Base-by-base conservation (phyloP, 2,329 filamentous ascomycete species). In the Ophiostoma quercus region DNA sequence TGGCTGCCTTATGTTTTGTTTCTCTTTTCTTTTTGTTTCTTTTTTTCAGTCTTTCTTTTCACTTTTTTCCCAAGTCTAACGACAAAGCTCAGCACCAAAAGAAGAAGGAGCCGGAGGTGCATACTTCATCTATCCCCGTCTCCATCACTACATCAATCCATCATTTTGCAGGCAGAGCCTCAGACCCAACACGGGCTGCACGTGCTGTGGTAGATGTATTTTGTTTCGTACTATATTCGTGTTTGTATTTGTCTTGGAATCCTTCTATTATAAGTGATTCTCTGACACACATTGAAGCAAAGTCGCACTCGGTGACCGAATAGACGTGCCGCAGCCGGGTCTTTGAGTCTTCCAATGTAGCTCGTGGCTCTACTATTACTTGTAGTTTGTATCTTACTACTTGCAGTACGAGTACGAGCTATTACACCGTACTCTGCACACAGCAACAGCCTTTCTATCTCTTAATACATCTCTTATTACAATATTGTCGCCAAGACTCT, bases 1-100 rank as follows among this genome's bases (percentile, higher is more conserved):
- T 70, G 47, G 41, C 69, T 60, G 41, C 37, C 41, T 34, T 43
- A 19, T 60, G 8, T 51, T 37, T 32, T 62, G 37, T 54, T 29
- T 41, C 39, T 41, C 1, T 41, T 41, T 41, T 12, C 11, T 54
- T 39, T 22, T 32, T 54, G 8, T 9, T 25, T 25, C 9, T 54
- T 25, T 54, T 25, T 57, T 12, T 12, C 8, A 25, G 6, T n/a
- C 12, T 69, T 34, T 43, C 39, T 67, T 19, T 54, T 57, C 12
- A 41, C 37, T 41, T 41, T 41, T 14, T 14, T 41, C 2, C 12
- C 3, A 8, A 41, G 39, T 3, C 39, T 14, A 41, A 3, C 39
- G 39, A 9, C 12, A 41, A 41, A 41, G 9, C 12, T 9, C 39
- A 11, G 39, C 39, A 41, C 39, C 39, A 41, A 11, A 41, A 41